Evolutionary conservation across 148 eudicot species (phyloP).

Genomic region (Simmondsia chinensis): DNA sequence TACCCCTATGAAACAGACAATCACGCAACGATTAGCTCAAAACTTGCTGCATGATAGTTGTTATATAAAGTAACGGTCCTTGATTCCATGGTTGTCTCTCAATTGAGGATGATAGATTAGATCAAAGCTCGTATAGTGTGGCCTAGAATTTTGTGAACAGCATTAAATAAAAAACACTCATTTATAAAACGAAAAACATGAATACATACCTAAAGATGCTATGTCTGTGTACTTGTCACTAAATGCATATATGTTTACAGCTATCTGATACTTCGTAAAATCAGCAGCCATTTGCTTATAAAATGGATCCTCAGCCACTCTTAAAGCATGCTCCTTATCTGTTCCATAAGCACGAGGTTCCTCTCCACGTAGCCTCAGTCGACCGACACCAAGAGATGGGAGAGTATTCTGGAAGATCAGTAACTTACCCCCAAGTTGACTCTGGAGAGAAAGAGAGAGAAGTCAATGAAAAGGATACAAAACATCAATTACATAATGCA

Average conservation of each 20-base stretch:
- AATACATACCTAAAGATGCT: constrained; percentile 73
- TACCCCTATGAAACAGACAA: no score
- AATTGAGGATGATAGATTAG: no score
- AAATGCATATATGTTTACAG: constrained; percentile 82
- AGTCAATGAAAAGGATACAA: not conserved
- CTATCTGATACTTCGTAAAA: constrained; percentile 87
- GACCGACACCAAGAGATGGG: constrained; percentile 91
- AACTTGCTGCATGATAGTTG: no score
- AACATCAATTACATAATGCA: no score
- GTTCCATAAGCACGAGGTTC: constrained; percentile 80
- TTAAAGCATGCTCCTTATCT: constrained; percentile 76
- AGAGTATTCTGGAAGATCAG: constrained; percentile 89
- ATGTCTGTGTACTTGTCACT: constrained; percentile 96
- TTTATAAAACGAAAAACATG: not conserved
- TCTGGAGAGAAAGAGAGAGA: constrained; percentile 31
- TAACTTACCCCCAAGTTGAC: constrained; percentile 95
- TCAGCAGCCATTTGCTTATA: constrained; percentile 99
- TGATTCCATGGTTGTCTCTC: no score
- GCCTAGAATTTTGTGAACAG: no score
- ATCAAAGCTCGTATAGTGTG: no score
- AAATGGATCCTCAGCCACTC: constrained; percentile 91
- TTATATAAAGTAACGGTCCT: no score
- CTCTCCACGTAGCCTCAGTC: constrained; percentile 87
- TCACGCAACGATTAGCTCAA: no score
- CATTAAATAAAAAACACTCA: no score